Conservation (phyloP, 2,329 filamentous ascomycete species). For the Sporothrix curviconia region DNA sequence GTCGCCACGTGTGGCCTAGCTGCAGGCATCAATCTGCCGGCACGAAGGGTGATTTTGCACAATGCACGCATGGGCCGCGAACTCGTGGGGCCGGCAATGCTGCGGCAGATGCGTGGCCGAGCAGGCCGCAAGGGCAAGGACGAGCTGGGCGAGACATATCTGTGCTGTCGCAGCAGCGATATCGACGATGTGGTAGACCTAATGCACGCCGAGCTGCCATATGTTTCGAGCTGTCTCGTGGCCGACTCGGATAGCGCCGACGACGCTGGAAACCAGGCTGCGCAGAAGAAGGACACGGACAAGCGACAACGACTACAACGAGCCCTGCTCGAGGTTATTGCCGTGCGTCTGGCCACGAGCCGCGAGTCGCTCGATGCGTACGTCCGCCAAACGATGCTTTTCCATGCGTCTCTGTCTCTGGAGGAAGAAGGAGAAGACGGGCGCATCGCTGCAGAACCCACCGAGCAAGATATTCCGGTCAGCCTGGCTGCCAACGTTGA, state of each 20-base stretch:
- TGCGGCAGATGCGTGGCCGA: slow-evolving; percentile 73
- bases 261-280: slow-evolving; percentile 36
- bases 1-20: slow-evolving; percentile 73
- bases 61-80: slow-evolving; percentile 70
- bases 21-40: slow-evolving; percentile 74
- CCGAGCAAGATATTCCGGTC: no score
- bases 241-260: slow-evolving; percentile 6
- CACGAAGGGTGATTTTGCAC: slow-evolving; percentile 67
- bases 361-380: slow-evolving; percentile 61
- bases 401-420: slow-evolving; percentile 49
- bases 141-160: slow-evolving; percentile 68
- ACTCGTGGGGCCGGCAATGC: slow-evolving; percentile 69
- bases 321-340: slow-evolving; percentile 64
- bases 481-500: slow-evolving; percentile 39
- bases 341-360: slow-evolving; percentile 60
- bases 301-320: slow-evolving; percentile 64
- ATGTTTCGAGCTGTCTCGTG: slow-evolving; percentile 58
- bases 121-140: slow-evolving; percentile 75
- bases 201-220: slow-evolving; percentile 65
- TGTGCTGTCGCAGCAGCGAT: slow-evolving; percentile 64
- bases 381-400: slow-evolving; percentile 60
- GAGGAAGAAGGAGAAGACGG: slow-evolving; percentile 23
- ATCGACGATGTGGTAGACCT: slow-evolving; percentile 63
- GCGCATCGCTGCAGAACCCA: slow-evolving; percentile 1
- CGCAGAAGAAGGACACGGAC: slow-evolving; percentile 1